phyloP scores from a whole-genome alignment of 2,329 filamentous ascomycete species.

The Anisogramma anomala region DNA sequence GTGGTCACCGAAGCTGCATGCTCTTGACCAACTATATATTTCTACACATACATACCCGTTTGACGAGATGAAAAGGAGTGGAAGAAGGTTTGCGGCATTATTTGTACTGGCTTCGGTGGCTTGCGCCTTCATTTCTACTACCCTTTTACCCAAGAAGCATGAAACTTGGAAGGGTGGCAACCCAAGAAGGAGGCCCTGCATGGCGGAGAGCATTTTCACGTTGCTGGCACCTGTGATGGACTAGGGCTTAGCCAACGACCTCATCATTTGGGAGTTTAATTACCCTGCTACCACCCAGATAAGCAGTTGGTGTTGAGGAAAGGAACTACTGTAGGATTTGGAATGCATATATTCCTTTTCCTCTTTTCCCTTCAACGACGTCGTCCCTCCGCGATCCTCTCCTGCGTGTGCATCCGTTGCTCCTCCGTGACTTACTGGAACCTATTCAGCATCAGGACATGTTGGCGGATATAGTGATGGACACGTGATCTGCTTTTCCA shows the following conservation, averaged over 20 bases:
- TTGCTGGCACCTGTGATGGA: too few species aligned
- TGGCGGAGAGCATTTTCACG: too few species aligned
- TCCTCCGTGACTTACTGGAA: too few species aligned
- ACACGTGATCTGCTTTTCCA: background rate
- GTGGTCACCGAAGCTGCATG: background rate
- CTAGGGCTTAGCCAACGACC: background rate
- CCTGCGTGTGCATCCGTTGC: too few species aligned
- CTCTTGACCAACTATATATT: background rate
- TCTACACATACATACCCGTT: background rate
- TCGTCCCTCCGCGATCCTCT: too few species aligned
- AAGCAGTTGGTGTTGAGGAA: background rate
- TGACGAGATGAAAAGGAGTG: background rate
- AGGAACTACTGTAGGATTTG: constrained; percentile 1
- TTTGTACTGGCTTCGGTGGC: background rate
- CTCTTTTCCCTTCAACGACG: too few species aligned
- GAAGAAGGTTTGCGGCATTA: background rate
- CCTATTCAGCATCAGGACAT: too few species aligned
- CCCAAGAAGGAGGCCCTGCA: too few species aligned
- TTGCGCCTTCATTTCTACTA: background rate
- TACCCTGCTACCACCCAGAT: background rate
- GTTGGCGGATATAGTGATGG: background rate
- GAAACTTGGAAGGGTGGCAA: background rate
- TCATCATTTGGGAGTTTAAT: background rate
- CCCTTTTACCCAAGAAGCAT: background rate
- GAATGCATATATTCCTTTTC: background rate